These are phyloP conservation scores for Arabidopsis arenosa DNA, from an alignment of 345 rosid species.

Conservation along the genomic window DNA sequence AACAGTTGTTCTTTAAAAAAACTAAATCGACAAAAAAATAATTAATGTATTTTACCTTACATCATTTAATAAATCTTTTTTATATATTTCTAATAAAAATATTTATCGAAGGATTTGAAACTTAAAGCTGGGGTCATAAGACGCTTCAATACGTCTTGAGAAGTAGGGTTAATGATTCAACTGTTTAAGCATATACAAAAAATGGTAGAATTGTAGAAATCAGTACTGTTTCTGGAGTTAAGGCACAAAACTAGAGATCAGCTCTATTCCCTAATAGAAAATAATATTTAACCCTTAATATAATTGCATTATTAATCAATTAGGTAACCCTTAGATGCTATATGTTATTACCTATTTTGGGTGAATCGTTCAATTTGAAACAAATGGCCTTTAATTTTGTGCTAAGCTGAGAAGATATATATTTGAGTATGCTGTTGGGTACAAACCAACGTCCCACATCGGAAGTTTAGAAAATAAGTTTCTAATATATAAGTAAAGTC, in stretches of 20 bases:
- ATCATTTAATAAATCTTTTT: neutral
- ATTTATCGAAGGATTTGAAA: neutral
- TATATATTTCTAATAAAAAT: neutral
- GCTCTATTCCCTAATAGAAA: neutral
- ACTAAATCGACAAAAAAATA: neutral
- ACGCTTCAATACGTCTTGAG: slow-evolving; percentile 1
- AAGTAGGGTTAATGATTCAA: slow-evolving; percentile 7
- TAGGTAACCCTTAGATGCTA: neutral
- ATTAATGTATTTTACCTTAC: neutral
- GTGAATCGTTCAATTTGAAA: neutral
- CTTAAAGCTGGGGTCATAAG: neutral
- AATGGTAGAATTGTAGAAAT: neutral
- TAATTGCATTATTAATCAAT: slow-evolving; percentile 9
- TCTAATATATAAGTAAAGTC: too few species aligned
- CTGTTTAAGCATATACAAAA: neutral
- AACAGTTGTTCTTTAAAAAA: slow-evolving; percentile 3
- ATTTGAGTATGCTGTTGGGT: neutral
- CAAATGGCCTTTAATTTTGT: neutral
- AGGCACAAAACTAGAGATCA: slow-evolving; percentile 16
- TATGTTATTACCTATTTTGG: neutral
- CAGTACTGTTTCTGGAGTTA: neutral
- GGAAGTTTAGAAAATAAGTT: too few species aligned
- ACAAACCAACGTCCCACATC: too few species aligned
- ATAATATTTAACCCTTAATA: neutral
- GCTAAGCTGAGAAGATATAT: neutral